phyloP scores from a whole-genome alignment of 2,329 filamentous ascomycete genomes.

The Ilyonectria destructans region DNA sequence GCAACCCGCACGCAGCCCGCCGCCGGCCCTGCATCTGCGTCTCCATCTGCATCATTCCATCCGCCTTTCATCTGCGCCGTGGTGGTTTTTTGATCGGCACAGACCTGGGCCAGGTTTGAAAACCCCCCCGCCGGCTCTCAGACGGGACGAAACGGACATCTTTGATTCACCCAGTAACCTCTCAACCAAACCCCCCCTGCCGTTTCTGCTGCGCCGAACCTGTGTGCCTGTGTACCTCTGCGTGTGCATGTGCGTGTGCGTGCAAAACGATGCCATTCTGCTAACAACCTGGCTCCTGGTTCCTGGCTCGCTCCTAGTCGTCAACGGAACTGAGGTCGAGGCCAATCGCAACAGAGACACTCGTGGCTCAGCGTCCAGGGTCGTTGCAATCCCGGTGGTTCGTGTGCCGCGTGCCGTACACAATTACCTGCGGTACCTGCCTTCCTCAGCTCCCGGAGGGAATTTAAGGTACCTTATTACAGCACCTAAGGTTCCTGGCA shows the following conservation, averaged over 20 bases:
- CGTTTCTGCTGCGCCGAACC: neutral
- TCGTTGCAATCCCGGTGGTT: neutral
- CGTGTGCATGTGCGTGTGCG: neutral
- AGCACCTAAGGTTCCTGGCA: constrained; percentile 13
- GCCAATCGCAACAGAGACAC: constrained; percentile 14
- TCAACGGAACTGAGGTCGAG: neutral
- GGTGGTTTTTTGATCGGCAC: constrained; percentile 2
- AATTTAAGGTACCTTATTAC: constrained; percentile 13
- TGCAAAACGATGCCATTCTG: constrained; percentile 2
- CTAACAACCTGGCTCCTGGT: constrained; percentile 6
- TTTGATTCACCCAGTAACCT: neutral
- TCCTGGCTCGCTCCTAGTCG: neutral
- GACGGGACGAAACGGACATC: neutral
- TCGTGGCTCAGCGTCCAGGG: neutral
- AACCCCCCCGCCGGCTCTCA: neutral
- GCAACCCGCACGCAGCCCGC: neutral
- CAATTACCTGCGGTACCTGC: constrained; percentile 1
- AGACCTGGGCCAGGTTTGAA: constrained; percentile 5
- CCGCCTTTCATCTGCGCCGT: constrained; percentile 8
- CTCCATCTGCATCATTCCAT: constrained; percentile 17
- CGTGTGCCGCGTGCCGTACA: constrained; percentile 1
- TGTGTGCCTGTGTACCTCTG: neutral
- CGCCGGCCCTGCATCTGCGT: neutral
- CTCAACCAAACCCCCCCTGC: neutral
- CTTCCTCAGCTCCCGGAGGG: neutral